Percentiles rank a stretch among this genome's conserved stretches.
Conservation (phyloP, 148 eudicot genomes). For the Rhododendron ferrugineum region DNA sequence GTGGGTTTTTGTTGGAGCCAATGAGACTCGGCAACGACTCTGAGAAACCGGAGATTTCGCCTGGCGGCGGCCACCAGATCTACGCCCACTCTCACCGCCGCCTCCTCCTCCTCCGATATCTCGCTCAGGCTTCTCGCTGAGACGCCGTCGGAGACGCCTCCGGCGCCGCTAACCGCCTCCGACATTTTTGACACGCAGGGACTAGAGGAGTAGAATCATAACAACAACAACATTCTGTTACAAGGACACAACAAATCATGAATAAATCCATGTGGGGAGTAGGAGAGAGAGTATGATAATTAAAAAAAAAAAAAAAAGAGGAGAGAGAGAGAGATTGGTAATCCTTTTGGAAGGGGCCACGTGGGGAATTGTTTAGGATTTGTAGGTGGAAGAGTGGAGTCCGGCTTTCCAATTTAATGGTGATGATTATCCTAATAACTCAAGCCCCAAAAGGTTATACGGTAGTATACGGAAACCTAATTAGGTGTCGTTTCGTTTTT, state of each 20-base stretch:
- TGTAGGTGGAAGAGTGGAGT: not conserved
- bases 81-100: conserved; percentile 26
- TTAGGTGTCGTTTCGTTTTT: too few relatives aligned
- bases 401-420: too few relatives aligned
- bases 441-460: too few relatives aligned
- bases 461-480: too few relatives aligned
- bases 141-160: conserved; percentile 26
- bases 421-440: too few relatives aligned
- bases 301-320: too few relatives aligned
- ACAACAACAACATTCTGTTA: not conserved
- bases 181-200: conserved; percentile 26
- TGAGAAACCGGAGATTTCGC: conserved; percentile 59
- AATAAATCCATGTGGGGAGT: not conserved
- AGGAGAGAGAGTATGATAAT: not conserved
- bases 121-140: conserved; percentile 51
- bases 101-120: conserved; percentile 40
- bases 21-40: conserved; percentile 48
- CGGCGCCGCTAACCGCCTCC: not conserved
- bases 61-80: conserved; percentile 78
- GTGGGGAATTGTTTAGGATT: not conserved
- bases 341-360: not conserved
- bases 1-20: conserved; percentile 55
- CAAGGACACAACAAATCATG: not conserved
- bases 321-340: not conserved
- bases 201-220: not conserved